Percentiles rank a stretch among this genome's conserved stretches.
phyloP scores from a whole-genome alignment of 2,329 filamentous ascomycete species.

The Arthrobotrys entomopaga region DNA sequence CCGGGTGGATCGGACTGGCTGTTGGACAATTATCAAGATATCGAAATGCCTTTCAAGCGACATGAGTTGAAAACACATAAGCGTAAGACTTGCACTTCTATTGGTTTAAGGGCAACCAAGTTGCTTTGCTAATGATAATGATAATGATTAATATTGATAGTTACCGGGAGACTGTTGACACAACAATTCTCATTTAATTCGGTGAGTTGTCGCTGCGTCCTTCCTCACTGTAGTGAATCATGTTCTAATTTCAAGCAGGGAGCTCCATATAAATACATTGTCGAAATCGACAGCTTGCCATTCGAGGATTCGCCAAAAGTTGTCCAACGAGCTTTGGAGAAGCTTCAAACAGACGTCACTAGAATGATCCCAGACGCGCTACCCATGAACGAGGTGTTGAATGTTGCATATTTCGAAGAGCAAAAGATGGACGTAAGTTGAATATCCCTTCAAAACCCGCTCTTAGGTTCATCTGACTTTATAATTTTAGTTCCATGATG shows the following conservation, averaged over 20 bases:
- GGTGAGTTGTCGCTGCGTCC: constrained; percentile 60
- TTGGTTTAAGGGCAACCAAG: not conserved
- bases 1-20: constrained; percentile 71
- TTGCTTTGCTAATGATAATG: not conserved
- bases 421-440: constrained; percentile 68
- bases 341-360: constrained; percentile 59
- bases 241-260: constrained; percentile 63
- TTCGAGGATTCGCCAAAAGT: constrained; percentile 66
- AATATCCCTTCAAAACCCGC: not conserved
- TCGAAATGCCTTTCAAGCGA: constrained; percentile 59
- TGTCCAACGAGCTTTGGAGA: constrained; percentile 66
- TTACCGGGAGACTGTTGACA: constrained; percentile 64
- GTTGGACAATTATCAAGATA: constrained; percentile 63
- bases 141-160: constrained; percentile 49
- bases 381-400: constrained; percentile 73
- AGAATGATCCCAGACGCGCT: constrained; percentile 57
- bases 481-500: constrained; percentile 70
- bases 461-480: not conserved
- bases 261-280: constrained; percentile 74
- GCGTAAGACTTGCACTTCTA: constrained; percentile 34
- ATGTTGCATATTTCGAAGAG: constrained; percentile 71
- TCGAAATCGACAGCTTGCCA: constrained; percentile 66
- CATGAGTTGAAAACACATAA: constrained; percentile 62
- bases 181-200: constrained; percentile 69
- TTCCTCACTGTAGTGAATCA: constrained; percentile 46